Percentiles rank a stretch among this genome's conserved stretches.
Conservation (phyloP, 2,329 filamentous ascomycete species). For the Westerdykella ornata region DNA sequence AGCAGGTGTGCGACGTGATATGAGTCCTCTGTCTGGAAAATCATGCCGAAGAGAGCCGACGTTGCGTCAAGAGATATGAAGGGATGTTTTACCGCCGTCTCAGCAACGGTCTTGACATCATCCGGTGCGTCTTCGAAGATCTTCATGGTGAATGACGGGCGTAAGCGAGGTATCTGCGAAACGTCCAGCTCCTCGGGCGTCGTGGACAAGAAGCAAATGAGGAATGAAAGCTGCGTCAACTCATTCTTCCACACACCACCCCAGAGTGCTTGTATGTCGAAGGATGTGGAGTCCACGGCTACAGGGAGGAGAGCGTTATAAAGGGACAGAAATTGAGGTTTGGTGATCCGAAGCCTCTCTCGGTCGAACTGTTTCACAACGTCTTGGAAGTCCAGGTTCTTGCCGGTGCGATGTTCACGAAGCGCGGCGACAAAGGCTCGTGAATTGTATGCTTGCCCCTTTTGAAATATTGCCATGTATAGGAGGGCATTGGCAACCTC, state of each 20-base stretch:
- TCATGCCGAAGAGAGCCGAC: slow-evolving; percentile 57
- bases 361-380: slow-evolving; percentile 78
- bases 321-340: slow-evolving; percentile 71
- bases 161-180: slow-evolving; percentile 73
- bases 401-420: slow-evolving; percentile 49
- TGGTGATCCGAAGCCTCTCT: slow-evolving; percentile 65
- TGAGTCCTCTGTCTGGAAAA: slow-evolving; percentile 52
- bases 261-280: slow-evolving; percentile 88
- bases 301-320: slow-evolving; percentile 73
- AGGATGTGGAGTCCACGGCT: slow-evolving; percentile 54
- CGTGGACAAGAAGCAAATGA: slow-evolving; percentile 76
- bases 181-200: slow-evolving; percentile 72
- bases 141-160: slow-evolving; percentile 64
- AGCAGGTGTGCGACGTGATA: slow-evolving; percentile 52
- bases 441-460: slow-evolving; percentile 57
- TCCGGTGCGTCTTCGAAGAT: slow-evolving; percentile 58
- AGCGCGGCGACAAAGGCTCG: slow-evolving; percentile 60
- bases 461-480: slow-evolving; percentile 58
- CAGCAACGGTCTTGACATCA: slow-evolving; percentile 54
- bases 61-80: slow-evolving; percentile 84
- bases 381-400: slow-evolving; percentile 58
- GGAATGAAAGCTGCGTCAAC: slow-evolving; percentile 87
- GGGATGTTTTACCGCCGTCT: slow-evolving; percentile 70
- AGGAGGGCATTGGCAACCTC: slow-evolving; percentile 77
- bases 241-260: slow-evolving; percentile 80